These are phyloP conservation scores for Phytopythium oedochilum DNA, from an alignment of 352 stramenopile genomes.

Conservation along the genomic window DNA sequence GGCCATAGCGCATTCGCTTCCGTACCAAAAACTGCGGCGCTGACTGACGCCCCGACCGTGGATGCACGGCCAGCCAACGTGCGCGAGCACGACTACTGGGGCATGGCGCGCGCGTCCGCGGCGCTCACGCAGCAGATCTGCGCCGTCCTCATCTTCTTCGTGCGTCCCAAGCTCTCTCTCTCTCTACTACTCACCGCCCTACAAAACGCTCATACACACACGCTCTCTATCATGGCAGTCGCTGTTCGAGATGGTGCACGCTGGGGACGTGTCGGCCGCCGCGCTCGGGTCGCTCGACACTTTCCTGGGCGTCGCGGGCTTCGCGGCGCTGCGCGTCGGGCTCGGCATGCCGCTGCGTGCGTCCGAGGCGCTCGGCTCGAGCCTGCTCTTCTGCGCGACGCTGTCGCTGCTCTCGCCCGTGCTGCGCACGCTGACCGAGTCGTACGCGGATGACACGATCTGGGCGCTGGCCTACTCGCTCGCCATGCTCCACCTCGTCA, in stretches of 20 bases:
- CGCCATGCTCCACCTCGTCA: slow-evolving; percentile 82
- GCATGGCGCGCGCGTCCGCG: slow-evolving; percentile 78
- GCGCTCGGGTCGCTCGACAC: slow-evolving; percentile 55
- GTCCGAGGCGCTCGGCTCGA: slow-evolving; percentile 53
- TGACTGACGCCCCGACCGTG: background rate
- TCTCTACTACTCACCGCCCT: no score
- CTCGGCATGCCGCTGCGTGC: slow-evolving; percentile 34
- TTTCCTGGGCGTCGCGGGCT: slow-evolving; percentile 47
- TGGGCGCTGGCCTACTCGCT: slow-evolving; percentile 78
- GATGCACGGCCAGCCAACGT: slow-evolving; percentile 57
- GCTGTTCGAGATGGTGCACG: slow-evolving; percentile 67
- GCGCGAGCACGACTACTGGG: slow-evolving; percentile 75
- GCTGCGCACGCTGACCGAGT: slow-evolving; percentile 87
- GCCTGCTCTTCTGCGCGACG: slow-evolving; percentile 77
- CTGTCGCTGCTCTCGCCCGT: slow-evolving; percentile 87
- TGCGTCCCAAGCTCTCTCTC: slow-evolving; percentile 21
- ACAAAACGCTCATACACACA: background rate
- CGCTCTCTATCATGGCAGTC: slow-evolving; percentile 25
- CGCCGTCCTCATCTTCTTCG: slow-evolving; percentile 87
- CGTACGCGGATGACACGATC: slow-evolving; percentile 91
- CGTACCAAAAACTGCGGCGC: no score
- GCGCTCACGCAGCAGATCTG: slow-evolving; percentile 89
- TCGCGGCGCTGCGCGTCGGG: slow-evolving; percentile 40
- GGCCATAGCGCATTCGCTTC: no score
- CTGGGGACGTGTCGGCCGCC: slow-evolving; percentile 45